Evolutionary conservation across 2,329 filamentous ascomycete species (phyloP).

Genomic region (Trichoderma arundinaceum): DNA sequence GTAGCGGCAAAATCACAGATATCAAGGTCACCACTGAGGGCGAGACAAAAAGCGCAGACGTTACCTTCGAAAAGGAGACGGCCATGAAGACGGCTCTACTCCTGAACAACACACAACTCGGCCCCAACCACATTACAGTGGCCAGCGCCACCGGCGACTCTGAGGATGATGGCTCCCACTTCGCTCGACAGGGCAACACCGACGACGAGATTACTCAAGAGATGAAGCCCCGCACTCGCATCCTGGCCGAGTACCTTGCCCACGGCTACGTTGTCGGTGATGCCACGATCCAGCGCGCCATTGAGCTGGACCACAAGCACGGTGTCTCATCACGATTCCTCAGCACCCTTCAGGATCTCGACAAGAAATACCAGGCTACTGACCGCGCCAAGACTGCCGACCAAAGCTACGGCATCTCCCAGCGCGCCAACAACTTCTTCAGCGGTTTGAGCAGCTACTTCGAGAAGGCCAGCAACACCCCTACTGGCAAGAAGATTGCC

Average conservation of each 20-base stretch:
- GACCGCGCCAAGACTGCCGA: constrained; percentile 87
- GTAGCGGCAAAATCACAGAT: constrained; percentile 86
- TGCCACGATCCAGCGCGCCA: constrained; percentile 76
- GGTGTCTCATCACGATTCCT: constrained; percentile 84
- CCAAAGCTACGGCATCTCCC: constrained; percentile 79
- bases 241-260: constrained; percentile 94
- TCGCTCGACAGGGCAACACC: constrained; percentile 61
- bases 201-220: constrained; percentile 83
- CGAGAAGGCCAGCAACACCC: constrained; percentile 86
- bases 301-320: constrained; percentile 88
- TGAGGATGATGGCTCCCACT: constrained; percentile 64
- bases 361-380: constrained; percentile 84
- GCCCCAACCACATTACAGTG: constrained; percentile 80
- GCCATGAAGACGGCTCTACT: constrained; percentile 96
- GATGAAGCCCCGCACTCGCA: constrained; percentile 93
- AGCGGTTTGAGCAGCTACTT: constrained; percentile 84
- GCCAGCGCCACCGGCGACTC: constrained; percentile 69
- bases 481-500: constrained; percentile 85
- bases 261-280: constrained; percentile 87
- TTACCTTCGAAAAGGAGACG: constrained; percentile 95
- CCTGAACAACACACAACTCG: constrained; percentile 95
- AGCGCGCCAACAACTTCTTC: constrained; percentile 69
- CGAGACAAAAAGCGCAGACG: constrained; percentile 80
- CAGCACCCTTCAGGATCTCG: constrained; percentile 74
- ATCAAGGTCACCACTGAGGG: constrained; percentile 75